Evolutionary conservation across 169 alveolate genomes (phyloP).

Genomic region (Pseudocohnilembus persalinus): DNA sequence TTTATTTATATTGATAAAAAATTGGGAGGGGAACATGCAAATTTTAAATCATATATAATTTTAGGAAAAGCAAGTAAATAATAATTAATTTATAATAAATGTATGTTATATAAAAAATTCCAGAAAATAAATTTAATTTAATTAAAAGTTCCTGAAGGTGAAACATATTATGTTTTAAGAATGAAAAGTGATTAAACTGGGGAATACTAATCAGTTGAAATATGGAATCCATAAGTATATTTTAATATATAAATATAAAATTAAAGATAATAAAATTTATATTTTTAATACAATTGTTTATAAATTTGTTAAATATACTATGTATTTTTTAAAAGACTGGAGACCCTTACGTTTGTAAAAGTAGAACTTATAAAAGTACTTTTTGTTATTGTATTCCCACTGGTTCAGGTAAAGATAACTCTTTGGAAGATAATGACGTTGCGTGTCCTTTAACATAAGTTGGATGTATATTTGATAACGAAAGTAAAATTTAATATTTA

Average conservation of each 20-base stretch:
- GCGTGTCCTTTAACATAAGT: conserved; percentile 78
- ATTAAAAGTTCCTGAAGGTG: conserved; percentile 81
- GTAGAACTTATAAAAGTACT: conserved; percentile 55
- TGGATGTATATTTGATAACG: conserved; percentile 79
- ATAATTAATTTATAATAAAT: no score
- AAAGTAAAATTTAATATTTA: conserved; percentile 24
- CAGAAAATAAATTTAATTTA: no score
- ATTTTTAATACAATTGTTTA: not conserved
- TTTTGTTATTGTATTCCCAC: conserved; percentile 61
- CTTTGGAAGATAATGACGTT: conserved; percentile 54
- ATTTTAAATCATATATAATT: conserved; percentile 67
- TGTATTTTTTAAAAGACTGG: no score
- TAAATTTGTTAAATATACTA: no score
- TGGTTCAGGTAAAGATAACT: conserved; percentile 63
- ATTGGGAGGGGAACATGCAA: conserved; percentile 38
- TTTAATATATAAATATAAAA: no score
- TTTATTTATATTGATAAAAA: conserved; percentile 86
- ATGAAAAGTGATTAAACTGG: conserved; percentile 51
- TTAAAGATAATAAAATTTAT: no score
- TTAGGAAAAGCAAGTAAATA: conserved; percentile 73
- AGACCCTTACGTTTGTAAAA: conserved; percentile 73
- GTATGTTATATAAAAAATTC: no score
- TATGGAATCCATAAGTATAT: conserved; percentile 78
- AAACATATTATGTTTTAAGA: conserved; percentile 84
- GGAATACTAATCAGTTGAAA: conserved; percentile 64